These are phyloP conservation scores for Sporisorium iseilematis-ciliati DNA, from an alignment of 1,284 basidiomycete genomes.

Conservation along the genomic window DNA sequence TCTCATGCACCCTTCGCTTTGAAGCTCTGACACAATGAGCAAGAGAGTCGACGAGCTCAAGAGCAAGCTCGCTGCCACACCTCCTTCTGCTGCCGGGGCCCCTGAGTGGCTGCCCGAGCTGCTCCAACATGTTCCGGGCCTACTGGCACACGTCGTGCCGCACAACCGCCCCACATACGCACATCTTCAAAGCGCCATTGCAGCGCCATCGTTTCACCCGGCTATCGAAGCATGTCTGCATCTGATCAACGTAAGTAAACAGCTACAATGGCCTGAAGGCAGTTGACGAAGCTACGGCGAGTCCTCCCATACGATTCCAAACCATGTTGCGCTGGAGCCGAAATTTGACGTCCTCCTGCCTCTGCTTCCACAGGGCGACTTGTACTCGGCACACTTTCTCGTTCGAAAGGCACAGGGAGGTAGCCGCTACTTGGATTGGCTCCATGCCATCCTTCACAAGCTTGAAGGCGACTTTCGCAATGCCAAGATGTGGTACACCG, in stretches of 20 bases:
- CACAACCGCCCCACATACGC: conserved; percentile 24
- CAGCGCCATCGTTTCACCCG: conserved; percentile 24
- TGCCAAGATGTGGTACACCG: conserved; percentile 50
- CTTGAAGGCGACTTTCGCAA: conserved; percentile 42
- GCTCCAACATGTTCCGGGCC: conserved; percentile 12
- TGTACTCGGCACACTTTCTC: conserved; percentile 43
- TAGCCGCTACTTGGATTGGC: conserved; percentile 39
- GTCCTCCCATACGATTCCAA: too few species aligned
- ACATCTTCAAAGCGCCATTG: conserved; percentile 21
- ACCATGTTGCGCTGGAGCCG: not conserved
- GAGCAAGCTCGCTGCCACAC: not conserved
- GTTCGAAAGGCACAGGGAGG: conserved; percentile 44
- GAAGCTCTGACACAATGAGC: conserved; percentile 4
- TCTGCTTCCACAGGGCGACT: conserved; percentile 16
- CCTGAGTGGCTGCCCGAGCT: conserved; percentile 19
- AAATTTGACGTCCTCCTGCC: too few species aligned
- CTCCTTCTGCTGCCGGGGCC: not conserved
- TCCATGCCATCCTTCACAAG: conserved; percentile 45
- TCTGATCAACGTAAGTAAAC: conserved; percentile 32
- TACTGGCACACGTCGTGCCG: conserved; percentile 18
- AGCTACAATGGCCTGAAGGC: not conserved
- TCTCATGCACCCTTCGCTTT: not conserved
- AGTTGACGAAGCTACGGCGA: not conserved
- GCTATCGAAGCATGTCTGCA: conserved; percentile 36
- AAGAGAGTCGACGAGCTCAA: conserved; percentile 12